These are phyloP conservation scores for Blastomyces parvus DNA, from an alignment of 2,329 filamentous ascomycete genomes.

Conservation along the genomic window DNA sequence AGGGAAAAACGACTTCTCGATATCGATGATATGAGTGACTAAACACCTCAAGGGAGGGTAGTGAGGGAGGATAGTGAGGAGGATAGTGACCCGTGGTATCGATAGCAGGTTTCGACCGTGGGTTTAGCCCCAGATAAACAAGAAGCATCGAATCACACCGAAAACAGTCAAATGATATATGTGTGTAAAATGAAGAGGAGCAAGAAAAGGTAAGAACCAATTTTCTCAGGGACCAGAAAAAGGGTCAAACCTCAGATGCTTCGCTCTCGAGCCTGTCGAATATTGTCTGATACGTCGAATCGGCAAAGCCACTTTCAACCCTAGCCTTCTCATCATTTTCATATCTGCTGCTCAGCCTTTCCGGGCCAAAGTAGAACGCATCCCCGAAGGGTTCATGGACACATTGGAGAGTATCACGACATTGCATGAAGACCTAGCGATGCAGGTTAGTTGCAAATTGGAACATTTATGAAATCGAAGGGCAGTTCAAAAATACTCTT, in stretches of 20 bases:
- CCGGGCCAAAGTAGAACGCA: slow-evolving; percentile 90
- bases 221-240: slow-evolving; percentile 21
- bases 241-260: slow-evolving; percentile 58
- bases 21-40: background rate
- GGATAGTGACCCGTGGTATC: background rate
- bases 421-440: slow-evolving; percentile 86
- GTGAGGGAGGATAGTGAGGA: background rate
- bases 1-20: background rate
- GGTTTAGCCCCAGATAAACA: slow-evolving; percentile 15
- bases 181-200: slow-evolving; percentile 12
- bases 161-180: slow-evolving; percentile 16
- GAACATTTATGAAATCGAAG: background rate
- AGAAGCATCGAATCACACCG: slow-evolving; percentile 16
- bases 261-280: slow-evolving; percentile 65
- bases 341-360: slow-evolving; percentile 72
- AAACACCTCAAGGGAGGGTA: background rate
- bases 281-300: slow-evolving; percentile 50
- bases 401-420: slow-evolving; percentile 67
- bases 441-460: slow-evolving; percentile 12
- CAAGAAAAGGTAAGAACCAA: slow-evolving; percentile 13
- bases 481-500: slow-evolving; percentile 50
- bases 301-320: slow-evolving; percentile 35
- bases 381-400: slow-evolving; percentile 96
- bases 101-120: background rate
- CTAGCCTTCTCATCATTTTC: slow-evolving; percentile 53